Evolutionary conservation across 2,329 filamentous ascomycete species (phyloP).

Genomic region (Tolypocladium inflatum): DNA sequence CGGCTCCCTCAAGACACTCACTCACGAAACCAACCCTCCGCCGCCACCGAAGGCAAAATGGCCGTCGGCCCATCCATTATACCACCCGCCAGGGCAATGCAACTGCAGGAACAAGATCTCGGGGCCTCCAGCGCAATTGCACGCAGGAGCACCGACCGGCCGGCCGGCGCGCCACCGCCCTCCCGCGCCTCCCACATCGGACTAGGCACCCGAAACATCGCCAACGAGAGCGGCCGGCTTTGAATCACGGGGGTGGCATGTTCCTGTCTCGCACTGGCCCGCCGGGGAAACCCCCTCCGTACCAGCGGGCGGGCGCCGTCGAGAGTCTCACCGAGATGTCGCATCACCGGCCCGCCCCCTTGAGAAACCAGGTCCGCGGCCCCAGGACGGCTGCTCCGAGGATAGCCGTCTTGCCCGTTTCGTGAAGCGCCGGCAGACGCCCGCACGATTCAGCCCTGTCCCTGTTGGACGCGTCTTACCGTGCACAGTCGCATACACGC

Average conservation of each 20-base stretch:
- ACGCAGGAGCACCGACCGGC: not conserved
- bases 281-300: not conserved
- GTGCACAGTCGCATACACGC: not conserved
- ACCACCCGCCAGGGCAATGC: not conserved
- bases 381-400: not conserved
- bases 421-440: not conserved
- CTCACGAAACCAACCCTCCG: not conserved
- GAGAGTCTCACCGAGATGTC: not conserved
- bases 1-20: not conserved
- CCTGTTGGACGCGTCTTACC: not conserved
- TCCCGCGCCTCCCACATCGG: not conserved
- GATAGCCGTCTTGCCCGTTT: not conserved
- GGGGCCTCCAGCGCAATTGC: no score
- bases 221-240: not conserved
- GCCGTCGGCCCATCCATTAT: not conserved
- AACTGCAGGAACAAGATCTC: no score
- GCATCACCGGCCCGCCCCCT: not conserved
- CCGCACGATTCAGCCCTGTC: not conserved
- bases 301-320: not conserved
- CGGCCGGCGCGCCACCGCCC: not conserved
- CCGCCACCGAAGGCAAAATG: not conserved
- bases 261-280: slow-evolving; percentile 1
- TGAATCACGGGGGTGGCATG: not conserved
- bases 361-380: not conserved
- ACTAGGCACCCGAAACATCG: not conserved